A percentile compares a stretch with the other conserved stretches of the same genome.
Evolutionary conservation across 257 asterid species (phyloP).

Genomic region (Handroanthus guayacan): DNA sequence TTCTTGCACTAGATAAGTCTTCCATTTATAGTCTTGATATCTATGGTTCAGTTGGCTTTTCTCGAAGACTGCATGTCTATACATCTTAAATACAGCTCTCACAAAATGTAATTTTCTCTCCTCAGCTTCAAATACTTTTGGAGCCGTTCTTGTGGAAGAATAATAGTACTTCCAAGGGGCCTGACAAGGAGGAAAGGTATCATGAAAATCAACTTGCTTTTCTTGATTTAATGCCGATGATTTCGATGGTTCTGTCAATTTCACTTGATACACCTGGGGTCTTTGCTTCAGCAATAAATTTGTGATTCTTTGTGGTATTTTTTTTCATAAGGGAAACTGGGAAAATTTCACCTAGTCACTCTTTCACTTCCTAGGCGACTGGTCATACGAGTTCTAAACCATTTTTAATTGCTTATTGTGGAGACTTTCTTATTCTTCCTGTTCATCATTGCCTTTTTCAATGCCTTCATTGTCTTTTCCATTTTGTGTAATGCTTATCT

Average conservation of each 20-base stretch:
- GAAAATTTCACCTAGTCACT: not conserved
- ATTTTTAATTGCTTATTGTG: conserved; percentile 2
- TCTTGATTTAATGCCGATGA: conserved; percentile 24
- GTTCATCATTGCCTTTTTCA: not conserved
- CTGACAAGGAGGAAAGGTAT: conserved; percentile 72
- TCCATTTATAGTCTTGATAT: not conserved
- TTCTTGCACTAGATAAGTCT: conserved; percentile 13
- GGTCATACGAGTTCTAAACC: conserved; percentile 18
- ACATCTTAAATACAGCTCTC: conserved; percentile 14
- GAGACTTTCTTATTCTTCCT: not conserved
- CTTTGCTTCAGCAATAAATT: not conserved
- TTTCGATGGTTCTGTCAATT: conserved; percentile 17
- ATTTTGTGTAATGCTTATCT: not conserved
- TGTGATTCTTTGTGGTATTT: too few species aligned
- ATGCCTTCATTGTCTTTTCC: not conserved
- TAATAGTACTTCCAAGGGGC: conserved; percentile 42
- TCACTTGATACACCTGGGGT: conserved; percentile 22
- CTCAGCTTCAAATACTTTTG: conserved; percentile 77
- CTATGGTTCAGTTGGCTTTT: conserved; percentile 18
- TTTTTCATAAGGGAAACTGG: too few species aligned
- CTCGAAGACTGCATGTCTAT: conserved; percentile 17
- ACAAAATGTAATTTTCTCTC: conserved; percentile 29
- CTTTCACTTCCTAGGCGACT: conserved; percentile 8
- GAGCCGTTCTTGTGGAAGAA: conserved; percentile 93
- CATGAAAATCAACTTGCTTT: conserved; percentile 20